These are phyloP conservation scores for Pythium brachiatum DNA, from an alignment of 352 stramenopile genomes.

Conservation along the genomic window DNA sequence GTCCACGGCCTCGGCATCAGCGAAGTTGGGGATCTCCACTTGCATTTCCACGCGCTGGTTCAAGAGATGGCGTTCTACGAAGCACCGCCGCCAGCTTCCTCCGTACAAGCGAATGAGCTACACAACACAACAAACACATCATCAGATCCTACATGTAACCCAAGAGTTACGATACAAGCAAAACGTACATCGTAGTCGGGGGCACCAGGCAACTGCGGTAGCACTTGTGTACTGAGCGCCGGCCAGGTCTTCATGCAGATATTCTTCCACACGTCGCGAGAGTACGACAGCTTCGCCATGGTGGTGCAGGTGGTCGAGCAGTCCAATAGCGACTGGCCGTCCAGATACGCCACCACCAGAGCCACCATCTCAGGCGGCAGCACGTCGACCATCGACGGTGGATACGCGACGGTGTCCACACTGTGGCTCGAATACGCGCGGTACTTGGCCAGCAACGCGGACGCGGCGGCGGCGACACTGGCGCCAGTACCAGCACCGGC, in stretches of 20 bases:
- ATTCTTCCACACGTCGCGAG: slow-evolving; percentile 61
- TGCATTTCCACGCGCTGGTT: slow-evolving; percentile 52
- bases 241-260: slow-evolving; percentile 63
- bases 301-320: slow-evolving; percentile 44
- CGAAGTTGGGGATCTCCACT: slow-evolving; percentile 59
- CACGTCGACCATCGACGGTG: slow-evolving; percentile 33
- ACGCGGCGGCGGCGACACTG: slow-evolving; percentile 35
- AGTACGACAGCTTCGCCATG: slow-evolving; percentile 48
- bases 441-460: slow-evolving; percentile 30
- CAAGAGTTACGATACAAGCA: background rate
- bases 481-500: slow-evolving; percentile 17
- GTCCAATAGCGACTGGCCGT: slow-evolving; percentile 54
- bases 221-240: slow-evolving; percentile 46
- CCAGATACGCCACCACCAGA: slow-evolving; percentile 43
- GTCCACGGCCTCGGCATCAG: slow-evolving; percentile 32
- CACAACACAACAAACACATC: slow-evolving; percentile 5
- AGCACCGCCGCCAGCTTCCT: slow-evolving; percentile 70
- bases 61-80: slow-evolving; percentile 43
- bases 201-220: slow-evolving; percentile 67
- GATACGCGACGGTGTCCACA: background rate
- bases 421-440: slow-evolving; percentile 20
- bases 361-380: slow-evolving; percentile 57
- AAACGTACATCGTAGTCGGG: slow-evolving; percentile 73
- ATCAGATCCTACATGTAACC: background rate
- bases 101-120: slow-evolving; percentile 76